Evolutionary conservation across 2,329 filamentous ascomycete species (phyloP).

Genomic region (Fusarium musae): DNA sequence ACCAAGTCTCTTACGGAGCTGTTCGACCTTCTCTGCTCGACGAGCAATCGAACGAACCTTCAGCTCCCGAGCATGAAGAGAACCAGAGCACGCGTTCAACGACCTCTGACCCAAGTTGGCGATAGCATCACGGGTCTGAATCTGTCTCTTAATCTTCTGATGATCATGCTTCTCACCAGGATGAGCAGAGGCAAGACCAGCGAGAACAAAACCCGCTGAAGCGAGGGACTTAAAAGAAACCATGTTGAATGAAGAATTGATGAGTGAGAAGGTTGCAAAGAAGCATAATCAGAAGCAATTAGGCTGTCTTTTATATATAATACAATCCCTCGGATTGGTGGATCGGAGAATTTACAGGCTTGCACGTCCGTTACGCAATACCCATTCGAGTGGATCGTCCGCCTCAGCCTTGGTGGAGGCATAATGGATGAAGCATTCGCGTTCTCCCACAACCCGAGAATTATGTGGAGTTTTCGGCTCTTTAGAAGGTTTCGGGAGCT

Average conservation of each 20-base stretch:
- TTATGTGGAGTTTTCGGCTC: neutral
- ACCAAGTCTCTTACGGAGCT: slow-evolving; percentile 4
- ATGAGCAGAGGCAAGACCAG: neutral
- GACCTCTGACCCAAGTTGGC: slow-evolving; percentile 7
- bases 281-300: neutral
- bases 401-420: neutral
- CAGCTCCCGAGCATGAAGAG: neutral
- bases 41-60: slow-evolving; percentile 6
- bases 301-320: neutral
- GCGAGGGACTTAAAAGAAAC: neutral
- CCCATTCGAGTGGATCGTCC: neutral
- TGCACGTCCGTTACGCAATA: neutral
- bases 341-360: neutral
- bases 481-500: neutral
- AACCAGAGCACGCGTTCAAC: neutral
- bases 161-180: slow-evolving; percentile 14
- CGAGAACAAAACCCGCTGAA: neutral
- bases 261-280: neutral
- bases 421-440: neutral
- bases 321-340: neutral
- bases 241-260: neutral
- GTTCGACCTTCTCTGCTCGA: slow-evolving; percentile 1
- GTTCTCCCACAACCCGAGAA: slow-evolving; percentile 4
- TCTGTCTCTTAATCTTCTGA: slow-evolving; percentile 14
- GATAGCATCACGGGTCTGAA: neutral